phyloP scores from a whole-genome alignment of 2,329 filamentous ascomycete species.

The Xylaria sp. region DNA sequence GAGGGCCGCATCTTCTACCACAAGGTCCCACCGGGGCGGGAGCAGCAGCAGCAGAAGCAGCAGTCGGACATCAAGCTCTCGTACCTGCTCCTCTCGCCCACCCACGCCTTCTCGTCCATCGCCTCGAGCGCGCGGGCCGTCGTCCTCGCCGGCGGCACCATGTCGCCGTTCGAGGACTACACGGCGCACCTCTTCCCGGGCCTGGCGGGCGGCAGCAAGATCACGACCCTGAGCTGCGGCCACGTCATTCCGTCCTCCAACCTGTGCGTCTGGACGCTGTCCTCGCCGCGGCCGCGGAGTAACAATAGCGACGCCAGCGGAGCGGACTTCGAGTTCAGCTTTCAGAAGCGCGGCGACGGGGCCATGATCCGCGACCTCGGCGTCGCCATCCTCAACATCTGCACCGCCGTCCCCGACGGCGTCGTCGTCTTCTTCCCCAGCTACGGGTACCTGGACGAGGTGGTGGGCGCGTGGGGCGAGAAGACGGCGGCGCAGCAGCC shows the following conservation, averaged over 20 bases:
- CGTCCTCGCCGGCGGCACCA: slow-evolving; percentile 90
- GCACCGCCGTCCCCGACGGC: slow-evolving; percentile 78
- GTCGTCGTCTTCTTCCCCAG: slow-evolving; percentile 95
- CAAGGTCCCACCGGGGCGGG: slow-evolving; percentile 46
- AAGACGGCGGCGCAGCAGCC: slow-evolving; percentile 35
- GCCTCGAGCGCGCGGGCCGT: slow-evolving; percentile 84
- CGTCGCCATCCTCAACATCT: slow-evolving; percentile 70
- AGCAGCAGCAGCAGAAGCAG: no score
- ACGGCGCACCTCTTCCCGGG: slow-evolving; percentile 82
- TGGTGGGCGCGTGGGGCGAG: slow-evolving; percentile 64
- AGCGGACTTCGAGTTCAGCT: slow-evolving; percentile 80
- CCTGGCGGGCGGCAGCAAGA: slow-evolving; percentile 57
- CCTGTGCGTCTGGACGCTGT: slow-evolving; percentile 76
- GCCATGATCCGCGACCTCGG: slow-evolving; percentile 76
- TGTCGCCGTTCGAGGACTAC: slow-evolving; percentile 96
- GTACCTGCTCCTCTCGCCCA: slow-evolving; percentile 89
- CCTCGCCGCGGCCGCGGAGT: slow-evolving; percentile 45
- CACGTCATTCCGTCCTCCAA: slow-evolving; percentile 88
- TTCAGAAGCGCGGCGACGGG: slow-evolving; percentile 70
- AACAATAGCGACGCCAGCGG: slow-evolving; percentile 17
- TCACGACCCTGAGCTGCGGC: slow-evolving; percentile 86
- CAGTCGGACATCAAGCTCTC: slow-evolving; percentile 64
- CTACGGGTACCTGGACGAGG: slow-evolving; percentile 84
- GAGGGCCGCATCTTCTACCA: slow-evolving; percentile 70
- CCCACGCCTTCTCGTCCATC: slow-evolving; percentile 86